Percentiles rank a stretch among this genome's conserved stretches.
These are phyloP conservation scores for Albatrellus ellisii DNA, from an alignment of 768 basidiomycete species.

Conservation along the genomic window DNA sequence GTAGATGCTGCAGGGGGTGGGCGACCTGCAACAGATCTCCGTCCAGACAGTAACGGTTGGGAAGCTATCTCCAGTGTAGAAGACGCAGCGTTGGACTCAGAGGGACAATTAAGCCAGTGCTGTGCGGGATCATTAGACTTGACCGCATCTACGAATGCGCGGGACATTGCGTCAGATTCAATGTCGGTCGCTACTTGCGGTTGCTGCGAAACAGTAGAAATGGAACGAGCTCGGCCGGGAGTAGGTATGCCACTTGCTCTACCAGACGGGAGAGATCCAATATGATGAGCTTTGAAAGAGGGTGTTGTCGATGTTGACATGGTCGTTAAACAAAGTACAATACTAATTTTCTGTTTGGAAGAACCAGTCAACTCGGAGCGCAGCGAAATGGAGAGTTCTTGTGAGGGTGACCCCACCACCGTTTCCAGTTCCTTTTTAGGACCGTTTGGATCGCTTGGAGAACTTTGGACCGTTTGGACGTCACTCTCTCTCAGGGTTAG, in stretches of 20 bases:
- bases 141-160: conserved; percentile 71
- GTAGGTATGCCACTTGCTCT: conserved; percentile 45
- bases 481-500: too few relatives aligned
- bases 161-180: conserved; percentile 49
- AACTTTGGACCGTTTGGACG: too few relatives aligned
- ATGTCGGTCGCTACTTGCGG: conserved; percentile 24
- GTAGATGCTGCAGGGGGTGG: conserved; percentile 52
- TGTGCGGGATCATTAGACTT: conserved; percentile 69
- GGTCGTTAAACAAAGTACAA: neutral
- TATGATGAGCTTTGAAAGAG: conserved; percentile 27
- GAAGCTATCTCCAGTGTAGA: conserved; percentile 32
- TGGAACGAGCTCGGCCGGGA: conserved; percentile 56
- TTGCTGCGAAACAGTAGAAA: conserved; percentile 35
- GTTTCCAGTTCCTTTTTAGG: too few relatives aligned
- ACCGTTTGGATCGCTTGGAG: too few relatives aligned
- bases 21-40: conserved; percentile 37
- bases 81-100: conserved; percentile 26
- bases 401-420: too few relatives aligned
- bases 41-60: conserved; percentile 23
- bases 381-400: too few relatives aligned
- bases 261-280: conserved; percentile 35
- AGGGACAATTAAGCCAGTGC: conserved; percentile 36
- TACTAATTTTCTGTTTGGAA: too few relatives aligned
- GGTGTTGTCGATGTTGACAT: conserved; percentile 34
- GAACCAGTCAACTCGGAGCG: too few relatives aligned